Percentiles rank a stretch among this genome's conserved stretches.
Evolutionary conservation across 306 rosid species (phyloP).

Genomic region (Pterocarpus santalinus): DNA sequence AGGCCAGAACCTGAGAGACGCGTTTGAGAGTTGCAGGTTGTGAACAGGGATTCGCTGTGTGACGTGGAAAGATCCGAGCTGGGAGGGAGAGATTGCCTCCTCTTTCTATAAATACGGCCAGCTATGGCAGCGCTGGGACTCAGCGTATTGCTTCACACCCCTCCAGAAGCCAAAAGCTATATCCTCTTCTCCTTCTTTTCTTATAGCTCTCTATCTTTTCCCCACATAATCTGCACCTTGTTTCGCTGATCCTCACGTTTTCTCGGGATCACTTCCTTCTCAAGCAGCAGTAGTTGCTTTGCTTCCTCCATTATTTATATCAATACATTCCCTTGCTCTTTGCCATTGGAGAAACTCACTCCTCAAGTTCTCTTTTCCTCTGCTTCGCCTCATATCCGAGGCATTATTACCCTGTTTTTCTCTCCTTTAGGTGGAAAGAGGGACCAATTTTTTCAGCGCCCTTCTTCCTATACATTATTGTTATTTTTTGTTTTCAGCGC

Average conservation of each 20-base stretch:
- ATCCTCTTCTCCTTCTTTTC: background rate
- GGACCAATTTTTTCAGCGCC: conserved; percentile 49
- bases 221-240: background rate
- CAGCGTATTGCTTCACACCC: conserved; percentile 3
- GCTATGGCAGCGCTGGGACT: background rate
- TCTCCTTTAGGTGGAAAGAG: conserved; percentile 8
- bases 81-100: too few relatives aligned
- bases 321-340: background rate
- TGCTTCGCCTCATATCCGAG: too few relatives aligned
- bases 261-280: conserved; percentile 35
- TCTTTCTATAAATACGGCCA: conserved; percentile 68
- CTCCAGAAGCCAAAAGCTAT: background rate
- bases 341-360: background rate
- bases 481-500: background rate
- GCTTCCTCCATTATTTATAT: background rate
- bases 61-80: background rate
- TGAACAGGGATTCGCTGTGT: conserved; percentile 35
- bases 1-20: background rate
- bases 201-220: background rate
- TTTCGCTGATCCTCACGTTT: conserved; percentile 25
- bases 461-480: conserved; percentile 32
- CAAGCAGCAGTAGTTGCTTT: background rate
- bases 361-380: background rate
- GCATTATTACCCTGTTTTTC: background rate
- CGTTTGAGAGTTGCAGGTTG: conserved; percentile 10